Conservation (phyloP, 148 eudicot species). For the Limonium bicolor region DNA sequence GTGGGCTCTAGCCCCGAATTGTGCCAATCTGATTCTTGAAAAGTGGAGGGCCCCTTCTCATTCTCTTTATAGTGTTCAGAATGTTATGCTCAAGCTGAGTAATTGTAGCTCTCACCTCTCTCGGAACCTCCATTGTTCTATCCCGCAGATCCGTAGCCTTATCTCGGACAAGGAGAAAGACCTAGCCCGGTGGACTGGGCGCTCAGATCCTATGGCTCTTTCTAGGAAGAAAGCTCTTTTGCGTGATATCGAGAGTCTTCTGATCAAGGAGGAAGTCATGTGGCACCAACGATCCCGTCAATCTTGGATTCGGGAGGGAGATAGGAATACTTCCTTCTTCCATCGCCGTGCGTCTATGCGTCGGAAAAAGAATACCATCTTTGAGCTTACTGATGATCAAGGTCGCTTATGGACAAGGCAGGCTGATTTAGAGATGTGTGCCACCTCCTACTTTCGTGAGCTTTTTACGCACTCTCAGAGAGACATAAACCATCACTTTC, state of each 20-base stretch:
- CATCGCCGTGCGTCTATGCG: not conserved
- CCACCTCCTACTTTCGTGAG: not conserved
- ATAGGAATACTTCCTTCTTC: not conserved
- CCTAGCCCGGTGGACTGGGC: not conserved
- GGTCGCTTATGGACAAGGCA: not conserved
- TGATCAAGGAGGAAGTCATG: not conserved
- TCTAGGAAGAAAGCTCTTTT: not conserved
- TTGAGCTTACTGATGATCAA: not conserved
- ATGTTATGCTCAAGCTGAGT: not conserved
- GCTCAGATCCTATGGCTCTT: not conserved
- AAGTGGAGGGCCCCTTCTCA: no score
- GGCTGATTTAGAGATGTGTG: no score
- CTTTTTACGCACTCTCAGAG: not conserved
- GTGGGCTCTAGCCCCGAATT: not conserved
- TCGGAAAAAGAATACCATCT: not conserved
- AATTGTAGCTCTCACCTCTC: not conserved
- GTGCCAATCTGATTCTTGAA: not conserved
- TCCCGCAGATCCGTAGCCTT: not conserved
- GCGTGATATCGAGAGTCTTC: not conserved
- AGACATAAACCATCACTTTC: not conserved
- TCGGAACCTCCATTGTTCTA: not conserved
- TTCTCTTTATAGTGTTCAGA: no score
- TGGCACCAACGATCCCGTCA: not conserved
- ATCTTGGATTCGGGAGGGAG: not conserved
- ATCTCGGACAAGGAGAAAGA: not conserved